Conservation (phyloP, 441 rosid genomes). For the Euphorbia neoarborescens region DNA sequence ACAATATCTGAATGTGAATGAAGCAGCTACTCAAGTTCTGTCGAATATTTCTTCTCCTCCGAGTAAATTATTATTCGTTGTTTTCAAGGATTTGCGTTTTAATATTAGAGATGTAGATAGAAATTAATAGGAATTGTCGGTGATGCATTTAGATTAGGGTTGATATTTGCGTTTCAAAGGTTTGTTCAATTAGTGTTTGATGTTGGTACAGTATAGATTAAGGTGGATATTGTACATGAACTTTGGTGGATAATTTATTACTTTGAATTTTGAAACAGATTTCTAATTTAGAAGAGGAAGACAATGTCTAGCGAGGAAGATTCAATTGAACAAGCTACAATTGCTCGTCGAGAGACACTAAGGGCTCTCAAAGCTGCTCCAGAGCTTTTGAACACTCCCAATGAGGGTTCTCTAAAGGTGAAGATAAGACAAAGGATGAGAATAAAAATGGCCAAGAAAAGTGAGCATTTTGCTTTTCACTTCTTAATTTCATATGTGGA, state of each 20-base stretch:
- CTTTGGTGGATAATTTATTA: background rate
- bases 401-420: constrained; percentile 27
- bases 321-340: constrained; percentile 61
- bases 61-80: no score
- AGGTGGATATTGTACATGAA: background rate
- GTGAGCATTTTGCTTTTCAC: constrained; percentile 42
- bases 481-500: no score
- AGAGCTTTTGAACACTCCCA: constrained; percentile 44
- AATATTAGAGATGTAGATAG: no score
- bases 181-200: background rate
- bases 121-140: background rate
- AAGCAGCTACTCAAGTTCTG: no score
- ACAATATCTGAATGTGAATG: no score
- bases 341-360: constrained; percentile 68
- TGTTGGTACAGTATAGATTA: background rate
- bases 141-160: background rate
- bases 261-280: background rate
- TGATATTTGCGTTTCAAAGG: no score
- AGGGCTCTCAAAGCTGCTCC: constrained; percentile 71
- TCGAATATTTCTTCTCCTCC: no score
- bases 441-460: constrained; percentile 30
- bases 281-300: constrained; percentile 9
- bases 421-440: constrained; percentile 27
- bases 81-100: background rate
- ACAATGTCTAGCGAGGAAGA: constrained; percentile 57